Percentiles rank a stretch among this genome's conserved stretches.
Evolutionary conservation across 306 rosid genomes (phyloP).

Genomic region (Dryas alaskensis): DNA sequence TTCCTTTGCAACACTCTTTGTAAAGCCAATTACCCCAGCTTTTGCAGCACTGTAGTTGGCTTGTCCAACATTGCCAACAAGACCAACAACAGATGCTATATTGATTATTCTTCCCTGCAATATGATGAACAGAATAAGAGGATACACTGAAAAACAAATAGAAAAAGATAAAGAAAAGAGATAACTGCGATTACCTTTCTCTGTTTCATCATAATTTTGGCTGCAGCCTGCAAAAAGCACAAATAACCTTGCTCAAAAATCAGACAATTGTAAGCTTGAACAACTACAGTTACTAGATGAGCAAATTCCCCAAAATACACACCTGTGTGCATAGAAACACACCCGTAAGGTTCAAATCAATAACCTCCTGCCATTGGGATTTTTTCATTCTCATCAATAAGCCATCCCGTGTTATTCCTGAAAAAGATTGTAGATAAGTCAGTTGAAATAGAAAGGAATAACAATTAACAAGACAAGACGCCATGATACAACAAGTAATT

Average conservation of each 20-base stretch:
- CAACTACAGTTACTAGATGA: background rate
- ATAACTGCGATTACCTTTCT: slow-evolving; percentile 54
- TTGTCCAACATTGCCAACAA: slow-evolving; percentile 88
- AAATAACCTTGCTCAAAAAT: slow-evolving; percentile 19
- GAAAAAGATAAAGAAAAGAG: background rate
- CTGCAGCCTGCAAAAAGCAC: slow-evolving; percentile 66
- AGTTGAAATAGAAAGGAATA: background rate
- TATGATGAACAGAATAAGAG: slow-evolving; percentile 1
- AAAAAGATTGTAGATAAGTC: slow-evolving; percentile 10
- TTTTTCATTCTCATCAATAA: slow-evolving; percentile 97
- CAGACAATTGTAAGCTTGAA: background rate
- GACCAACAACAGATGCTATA: slow-evolving; percentile 94
- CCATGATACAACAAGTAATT: background rate
- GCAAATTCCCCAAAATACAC: slow-evolving; percentile 14
- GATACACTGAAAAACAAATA: background rate
- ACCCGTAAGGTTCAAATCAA: slow-evolving; percentile 92
- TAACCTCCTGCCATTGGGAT: slow-evolving; percentile 92
- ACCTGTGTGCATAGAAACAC: slow-evolving; percentile 90
- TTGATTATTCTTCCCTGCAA: slow-evolving; percentile 90
- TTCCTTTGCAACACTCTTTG: slow-evolving; percentile 86
- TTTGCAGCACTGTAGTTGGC: slow-evolving; percentile 98
- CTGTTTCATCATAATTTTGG: slow-evolving; percentile 87
- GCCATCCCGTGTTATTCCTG: slow-evolving; percentile 89
- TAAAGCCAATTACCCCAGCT: slow-evolving; percentile 94
- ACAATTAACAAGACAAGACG: background rate